phyloP scores from a whole-genome alignment of 345 rosid genomes.

The Syzygium aqueum region DNA sequence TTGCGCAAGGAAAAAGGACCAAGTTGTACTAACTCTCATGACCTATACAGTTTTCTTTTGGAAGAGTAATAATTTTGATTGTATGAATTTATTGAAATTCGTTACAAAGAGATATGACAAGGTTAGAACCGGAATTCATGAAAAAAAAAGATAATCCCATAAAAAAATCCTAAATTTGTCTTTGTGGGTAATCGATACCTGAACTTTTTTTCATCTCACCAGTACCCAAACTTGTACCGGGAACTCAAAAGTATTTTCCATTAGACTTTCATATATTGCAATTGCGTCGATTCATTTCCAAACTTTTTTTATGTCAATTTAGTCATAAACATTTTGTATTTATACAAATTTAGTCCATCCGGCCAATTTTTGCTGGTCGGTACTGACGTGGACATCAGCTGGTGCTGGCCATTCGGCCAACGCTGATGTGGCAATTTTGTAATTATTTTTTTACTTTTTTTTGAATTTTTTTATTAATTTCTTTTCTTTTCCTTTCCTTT shows the following conservation, averaged over 20 bases:
- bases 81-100: background rate
- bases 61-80: background rate
- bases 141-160: background rate
- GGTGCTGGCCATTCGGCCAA: too few species aligned
- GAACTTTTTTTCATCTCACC: background rate
- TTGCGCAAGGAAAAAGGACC: background rate
- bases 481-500: too few species aligned
- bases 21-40: background rate
- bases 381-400: too few species aligned
- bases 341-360: too few species aligned
- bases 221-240: background rate
- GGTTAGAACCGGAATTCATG: rapidly evolving
- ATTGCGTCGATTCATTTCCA: too few species aligned
- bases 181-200: rapidly evolving
- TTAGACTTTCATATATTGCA: background rate
- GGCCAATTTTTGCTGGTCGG: too few species aligned
- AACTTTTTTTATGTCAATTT: too few species aligned
- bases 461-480: too few species aligned
- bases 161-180: background rate
- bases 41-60: background rate
- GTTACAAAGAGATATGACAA: background rate
- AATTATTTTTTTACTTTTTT: too few species aligned
- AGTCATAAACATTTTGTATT: too few species aligned
- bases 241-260: background rate
- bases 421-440: too few species aligned